Evolutionary conservation across 2,329 filamentous ascomycete species (phyloP), one percentile per base, ranked within the genome.

Genomic region (Cordyceps farinosa): DNA sequence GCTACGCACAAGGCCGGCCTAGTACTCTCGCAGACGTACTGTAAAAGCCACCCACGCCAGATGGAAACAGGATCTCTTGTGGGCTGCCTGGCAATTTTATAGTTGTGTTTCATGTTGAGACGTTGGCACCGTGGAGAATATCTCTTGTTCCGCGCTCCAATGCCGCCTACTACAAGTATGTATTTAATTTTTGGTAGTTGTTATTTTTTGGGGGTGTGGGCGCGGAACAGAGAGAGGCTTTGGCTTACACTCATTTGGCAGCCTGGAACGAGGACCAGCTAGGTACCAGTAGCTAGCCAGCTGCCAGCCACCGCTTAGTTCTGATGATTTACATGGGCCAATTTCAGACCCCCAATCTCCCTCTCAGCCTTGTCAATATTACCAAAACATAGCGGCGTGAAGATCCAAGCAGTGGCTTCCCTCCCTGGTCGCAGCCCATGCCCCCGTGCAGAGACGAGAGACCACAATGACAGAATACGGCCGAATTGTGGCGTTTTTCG

Each of bases 311-410:
- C 48, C 29, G 17, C 17, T 22, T 17, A 27, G 42, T 38, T n/a
- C 5, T 59, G 32, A 51, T 59, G 40, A 51, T 48, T 51, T 50
- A 58, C 55, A 48, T 38, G 22, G 55, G 56, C 45, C 34, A 60
- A 50, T 44, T 34, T 42, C 45, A 22, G 27, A 22, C 9, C 29
- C 58, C 58, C 48, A 45, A 30, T 61, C 29, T 38, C 30, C 5
- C 47, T 42, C 30, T 44, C 59, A 61, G 59, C 59, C 59, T 61
- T 61, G 50, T 29, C 59, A 61, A 61, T 54, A 61, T 54, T 61
- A 40, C 50, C 17, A 15, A 13, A 59, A 45, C 4, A 30, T 44
- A 53, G 47, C 30, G 58, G 47, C 58, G 34, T 53, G 58, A 61
- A 22, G 58, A 52, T 61, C 48, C 57, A 29, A 51, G 36, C 27